Base-by-base conservation (phyloP, 139 green algal species). In the Closterium sp. region DNA sequence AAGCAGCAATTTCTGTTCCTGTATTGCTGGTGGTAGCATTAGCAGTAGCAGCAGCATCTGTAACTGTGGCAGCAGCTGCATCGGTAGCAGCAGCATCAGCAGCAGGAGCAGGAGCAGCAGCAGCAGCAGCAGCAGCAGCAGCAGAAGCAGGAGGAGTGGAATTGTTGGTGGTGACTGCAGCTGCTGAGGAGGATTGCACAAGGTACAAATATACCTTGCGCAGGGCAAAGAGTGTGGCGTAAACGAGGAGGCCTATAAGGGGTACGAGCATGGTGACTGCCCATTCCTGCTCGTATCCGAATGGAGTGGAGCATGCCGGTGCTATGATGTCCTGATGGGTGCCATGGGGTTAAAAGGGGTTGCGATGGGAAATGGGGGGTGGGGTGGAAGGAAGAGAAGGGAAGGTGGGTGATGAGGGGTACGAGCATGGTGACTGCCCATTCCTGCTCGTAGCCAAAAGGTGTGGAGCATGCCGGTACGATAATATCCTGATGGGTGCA, bases 171-270 rank as follows among this genome's bases (percentile, higher is more conserved):
- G 85, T 87, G 19, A 31, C 28, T 87, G 85, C 85, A 30, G 21
- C 85, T 0, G 85, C 13, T 17, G 85, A 19, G n/a, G 85, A 6
- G 73, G 7, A 31, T n/a, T 31, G 5, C 73, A 31, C 24, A 28
- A 86, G 27, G 73, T 86, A 31, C 28, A 31, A 10, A 27, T 87
- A 87, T 27, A 87, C 9, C 28, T 87, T 30, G 21, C n/a, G 85
- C 28, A 30, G n/a, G 85, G 28, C 28, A 31, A 87, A 87, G n/a
- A 87, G 0, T 30, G 28, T 13, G 28, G 9, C 9, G 85, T 32
- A 87, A 31, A 29, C 85, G 85, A 87, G 28, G 85, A 87, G 85
- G 85, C 85, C 85, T 87, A 31, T 31, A 87, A 87, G 85, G 85
- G 85, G 85, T 22, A 87, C 28, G 85, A 87, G 28, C 85, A 87